phyloP scores from a whole-genome alignment of 352 stramenopile species.

The Pythium brachiatum region DNA sequence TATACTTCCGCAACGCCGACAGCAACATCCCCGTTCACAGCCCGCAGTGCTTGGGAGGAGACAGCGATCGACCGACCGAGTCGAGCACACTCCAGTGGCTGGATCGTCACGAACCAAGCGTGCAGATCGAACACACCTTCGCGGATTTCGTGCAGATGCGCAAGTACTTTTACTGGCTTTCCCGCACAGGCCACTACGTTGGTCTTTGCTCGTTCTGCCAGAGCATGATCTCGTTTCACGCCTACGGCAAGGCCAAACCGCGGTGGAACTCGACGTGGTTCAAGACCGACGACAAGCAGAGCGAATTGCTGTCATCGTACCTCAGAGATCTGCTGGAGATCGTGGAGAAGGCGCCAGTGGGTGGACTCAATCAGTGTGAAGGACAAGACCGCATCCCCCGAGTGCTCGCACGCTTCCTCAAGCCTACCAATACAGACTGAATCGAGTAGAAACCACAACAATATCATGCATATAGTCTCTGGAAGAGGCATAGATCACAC shows the following conservation, averaged over 20 bases:
- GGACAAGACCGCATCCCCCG: conserved; percentile 6
- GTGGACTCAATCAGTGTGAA: not conserved
- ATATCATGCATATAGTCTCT: no score
- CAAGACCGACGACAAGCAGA: conserved; percentile 5
- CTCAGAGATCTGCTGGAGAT: conserved; percentile 8
- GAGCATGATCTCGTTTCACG: not conserved
- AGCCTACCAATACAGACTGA: not conserved
- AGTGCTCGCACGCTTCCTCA: conserved; percentile 4
- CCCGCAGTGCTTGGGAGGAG: not conserved
- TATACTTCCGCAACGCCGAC: conserved; percentile 5
- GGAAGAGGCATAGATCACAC: no score
- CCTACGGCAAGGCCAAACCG: conserved; percentile 1
- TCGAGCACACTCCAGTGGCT: no score
- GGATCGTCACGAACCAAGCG: not conserved
- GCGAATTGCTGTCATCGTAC: conserved; percentile 10
- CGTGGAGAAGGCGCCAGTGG: not conserved
- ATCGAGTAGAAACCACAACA: no score
- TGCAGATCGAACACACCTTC: not conserved
- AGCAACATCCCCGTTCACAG: conserved; percentile 12
- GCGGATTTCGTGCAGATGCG: conserved; percentile 14
- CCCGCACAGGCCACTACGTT: conserved; percentile 8
- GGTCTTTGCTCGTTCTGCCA: conserved; percentile 6
- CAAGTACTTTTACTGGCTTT: conserved; percentile 11
- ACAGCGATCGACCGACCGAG: no score
- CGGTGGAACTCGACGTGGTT: conserved; percentile 14